Base-by-base conservation (phyloP, 306 rosid genomes). In the Astragalus membranaceus region DNA sequence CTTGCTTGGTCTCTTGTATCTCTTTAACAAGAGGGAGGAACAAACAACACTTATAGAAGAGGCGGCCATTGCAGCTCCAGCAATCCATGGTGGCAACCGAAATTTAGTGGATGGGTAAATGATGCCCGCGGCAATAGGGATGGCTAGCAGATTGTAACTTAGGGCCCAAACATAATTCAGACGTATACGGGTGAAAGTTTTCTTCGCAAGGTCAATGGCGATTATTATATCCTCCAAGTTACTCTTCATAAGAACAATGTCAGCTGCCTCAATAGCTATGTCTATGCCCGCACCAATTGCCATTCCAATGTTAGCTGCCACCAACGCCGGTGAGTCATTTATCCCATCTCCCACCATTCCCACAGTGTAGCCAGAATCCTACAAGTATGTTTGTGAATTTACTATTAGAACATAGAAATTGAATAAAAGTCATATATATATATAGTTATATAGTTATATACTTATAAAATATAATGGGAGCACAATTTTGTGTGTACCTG, bases 31-130 rank as follows among this genome's bases (percentile, higher is more conserved):
- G 57, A 88, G 80, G 51, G 96, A 91, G 58, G 91, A 88, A 49
- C 93, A 91, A 16, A 91, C 96, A 32, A 91, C 97, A 66, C 89
- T 88, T 12, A 91, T 79, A 43, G 97, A 92, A 55, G 97, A 92
- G 14, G 97, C 96, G 20, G 96, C 97, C 97, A 92, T 92, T 48
- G 97, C 96, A 33, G 91, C 97, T 58, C 97, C 96, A 23, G 97
- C 97, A 78, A 92, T 74, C 96, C 97, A 92, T 12, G 97, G 97
- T 0, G 94, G 97, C 51, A 88, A 59, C 7, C 96, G 64, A 65
- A 88, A 82, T 51, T 82, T 64, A 8, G 91, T 84, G 33, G 82
- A 84, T 0, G 97, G 91, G 61, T 69, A 92, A 52, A 92, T 79
- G 14, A 72, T 57, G 7, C 96, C 96, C 0, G 96, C 96, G 1